These are phyloP conservation scores for Stephania yunnanensis DNA, from an alignment of 164 flowering plant species.

Conservation along the genomic window DNA sequence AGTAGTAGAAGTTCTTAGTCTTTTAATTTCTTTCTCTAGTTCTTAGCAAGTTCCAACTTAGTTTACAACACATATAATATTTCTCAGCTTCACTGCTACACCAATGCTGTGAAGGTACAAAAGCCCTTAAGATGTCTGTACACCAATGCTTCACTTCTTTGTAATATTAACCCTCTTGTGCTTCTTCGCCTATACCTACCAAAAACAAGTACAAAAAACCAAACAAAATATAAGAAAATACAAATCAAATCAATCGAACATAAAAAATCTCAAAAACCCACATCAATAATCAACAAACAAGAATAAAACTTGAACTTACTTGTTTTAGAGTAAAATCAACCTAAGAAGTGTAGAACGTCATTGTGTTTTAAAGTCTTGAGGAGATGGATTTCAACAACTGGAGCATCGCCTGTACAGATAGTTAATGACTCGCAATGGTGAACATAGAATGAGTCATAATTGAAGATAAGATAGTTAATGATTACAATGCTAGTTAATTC, in stretches of 20 bases:
- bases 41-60: no score
- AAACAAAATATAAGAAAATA: neutral
- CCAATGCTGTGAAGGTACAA: conserved; percentile 82
- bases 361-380: conserved; percentile 85
- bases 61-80: no score
- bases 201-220: no score
- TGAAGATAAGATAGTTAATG: no score
- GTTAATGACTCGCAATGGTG: no score
- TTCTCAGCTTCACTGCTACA: conserved; percentile 53
- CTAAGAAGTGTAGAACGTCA: conserved; percentile 97
- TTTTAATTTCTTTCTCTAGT: no score
- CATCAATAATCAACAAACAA: neutral
- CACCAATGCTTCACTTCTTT: conserved; percentile 99
- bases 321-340: conserved; percentile 84
- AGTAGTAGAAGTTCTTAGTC: no score
- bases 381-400: conserved; percentile 91
- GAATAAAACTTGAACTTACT: conserved; percentile 25
- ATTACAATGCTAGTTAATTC: no score
- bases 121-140: conserved; percentile 89
- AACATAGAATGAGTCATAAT: no score
- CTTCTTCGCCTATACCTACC: conserved; percentile 77
- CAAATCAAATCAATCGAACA: neutral
- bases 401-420: no score
- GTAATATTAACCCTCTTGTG: conserved; percentile 81
- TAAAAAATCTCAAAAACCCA: conserved; percentile 1